A percentile compares a stretch with the other conserved stretches of the same genome.
Conservation (phyloP, 495 filamentous ascomycete genomes). For the Neurospora discreta region DNA sequence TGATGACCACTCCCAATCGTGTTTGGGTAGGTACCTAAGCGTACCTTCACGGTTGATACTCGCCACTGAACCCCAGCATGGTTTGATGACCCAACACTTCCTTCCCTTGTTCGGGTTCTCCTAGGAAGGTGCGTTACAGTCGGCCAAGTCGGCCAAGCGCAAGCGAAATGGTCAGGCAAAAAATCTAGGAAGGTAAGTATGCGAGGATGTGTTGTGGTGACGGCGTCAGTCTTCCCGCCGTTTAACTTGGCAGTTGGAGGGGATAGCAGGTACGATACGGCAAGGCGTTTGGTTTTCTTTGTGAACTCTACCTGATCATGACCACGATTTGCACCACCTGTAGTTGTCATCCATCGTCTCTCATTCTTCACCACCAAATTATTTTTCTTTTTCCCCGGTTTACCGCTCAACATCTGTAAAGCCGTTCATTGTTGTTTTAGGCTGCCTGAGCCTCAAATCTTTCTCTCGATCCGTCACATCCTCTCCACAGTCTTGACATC, state of each 20-base stretch:
- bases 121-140: not conserved
- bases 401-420: not conserved
- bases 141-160: not conserved
- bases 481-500: not conserved
- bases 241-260: not conserved
- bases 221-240: not conserved
- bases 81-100: not conserved
- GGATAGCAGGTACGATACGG: not conserved
- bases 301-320: not conserved
- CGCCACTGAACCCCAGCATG: no score
- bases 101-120: not conserved
- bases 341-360: not conserved
- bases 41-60: no score
- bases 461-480: not conserved
- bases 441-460: not conserved
- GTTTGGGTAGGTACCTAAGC: no score
- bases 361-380: not conserved
- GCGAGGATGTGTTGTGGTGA: not conserved
- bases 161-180: not conserved
- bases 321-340: not conserved
- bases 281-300: not conserved
- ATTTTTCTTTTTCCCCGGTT: not conserved
- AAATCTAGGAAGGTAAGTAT: not conserved
- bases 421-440: not conserved
- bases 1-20: not conserved